Evolutionary conservation across 129 eudicot species (phyloP).

Genomic region (Saussurea involucrata): DNA sequence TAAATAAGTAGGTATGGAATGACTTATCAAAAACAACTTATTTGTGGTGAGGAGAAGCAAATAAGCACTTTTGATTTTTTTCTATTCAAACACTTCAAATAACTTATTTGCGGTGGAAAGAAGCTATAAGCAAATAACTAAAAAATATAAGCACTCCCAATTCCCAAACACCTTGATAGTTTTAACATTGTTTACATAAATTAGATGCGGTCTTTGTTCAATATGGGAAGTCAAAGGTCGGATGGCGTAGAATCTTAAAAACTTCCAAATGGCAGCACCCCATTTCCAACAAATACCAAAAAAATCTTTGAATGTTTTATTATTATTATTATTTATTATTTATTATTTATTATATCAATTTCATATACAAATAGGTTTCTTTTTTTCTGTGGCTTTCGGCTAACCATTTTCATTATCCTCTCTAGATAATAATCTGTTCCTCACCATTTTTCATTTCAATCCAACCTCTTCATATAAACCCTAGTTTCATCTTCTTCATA

Average conservation of each 20-base stretch:
- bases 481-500: not conserved
- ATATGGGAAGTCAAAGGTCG: not conserved
- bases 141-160: too few species aligned
- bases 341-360: not conserved
- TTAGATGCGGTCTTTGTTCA: too few species aligned
- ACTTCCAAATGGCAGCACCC: not conserved
- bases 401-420: slow-evolving; percentile 29
- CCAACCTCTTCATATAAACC: slow-evolving; percentile 18
- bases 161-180: too few species aligned
- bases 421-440: slow-evolving; percentile 7
- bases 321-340: not conserved
- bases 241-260: not conserved
- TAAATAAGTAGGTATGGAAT: too few species aligned
- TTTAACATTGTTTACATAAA: too few species aligned
- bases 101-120: too few species aligned
- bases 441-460: slow-evolving; percentile 5
- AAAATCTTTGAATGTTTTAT: slow-evolving; percentile 7
- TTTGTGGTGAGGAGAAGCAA: too few species aligned
- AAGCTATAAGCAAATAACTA: too few species aligned
- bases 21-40: too few species aligned
- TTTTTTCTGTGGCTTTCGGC: slow-evolving; percentile 22
- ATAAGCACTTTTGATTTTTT: too few species aligned
- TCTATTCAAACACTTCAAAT: too few species aligned
- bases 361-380: not conserved
- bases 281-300: slow-evolving; percentile 4